phyloP scores from a whole-genome alignment of 768 basidiomycete species.

The Tricholoma bakamatsutake region DNA sequence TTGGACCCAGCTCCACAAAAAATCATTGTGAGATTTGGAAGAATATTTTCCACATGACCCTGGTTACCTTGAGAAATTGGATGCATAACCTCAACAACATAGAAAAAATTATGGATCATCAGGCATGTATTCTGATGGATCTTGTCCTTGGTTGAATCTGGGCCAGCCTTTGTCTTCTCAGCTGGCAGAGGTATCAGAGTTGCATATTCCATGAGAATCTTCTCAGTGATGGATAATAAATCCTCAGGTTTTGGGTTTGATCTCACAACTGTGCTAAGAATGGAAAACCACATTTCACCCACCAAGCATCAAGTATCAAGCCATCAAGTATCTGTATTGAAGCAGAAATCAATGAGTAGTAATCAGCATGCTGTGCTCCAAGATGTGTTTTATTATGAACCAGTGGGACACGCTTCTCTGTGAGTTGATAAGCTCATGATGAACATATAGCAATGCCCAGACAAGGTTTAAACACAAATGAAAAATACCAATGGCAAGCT shows the following conservation, averaged over 20 bases:
- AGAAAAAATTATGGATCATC: not conserved
- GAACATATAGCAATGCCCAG: not conserved
- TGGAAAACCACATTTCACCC: not conserved
- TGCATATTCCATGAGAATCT: not conserved
- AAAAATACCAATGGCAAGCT: not conserved
- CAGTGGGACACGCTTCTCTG: not conserved
- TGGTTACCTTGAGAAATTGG: not conserved
- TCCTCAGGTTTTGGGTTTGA: not conserved
- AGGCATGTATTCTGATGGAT: not conserved
- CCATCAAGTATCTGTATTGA: not conserved
- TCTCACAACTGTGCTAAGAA: not conserved
- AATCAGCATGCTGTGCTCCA: not conserved
- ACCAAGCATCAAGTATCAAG: not conserved
- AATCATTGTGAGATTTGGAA: not conserved
- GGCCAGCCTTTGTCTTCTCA: not conserved
- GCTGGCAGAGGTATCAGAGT: not conserved
- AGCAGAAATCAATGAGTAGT: not conserved
- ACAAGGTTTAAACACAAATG: not conserved
- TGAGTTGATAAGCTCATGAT: not conserved
- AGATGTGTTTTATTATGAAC: not conserved
- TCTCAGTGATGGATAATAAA: not conserved
- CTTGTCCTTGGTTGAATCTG: not conserved
- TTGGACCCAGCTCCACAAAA: not conserved
- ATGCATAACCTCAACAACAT: not conserved
- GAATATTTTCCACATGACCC: not conserved